These are phyloP conservation scores for Obelidium mucronatum DNA, from an alignment of 192 early-diverging fungal species.

Conservation along the genomic window DNA sequence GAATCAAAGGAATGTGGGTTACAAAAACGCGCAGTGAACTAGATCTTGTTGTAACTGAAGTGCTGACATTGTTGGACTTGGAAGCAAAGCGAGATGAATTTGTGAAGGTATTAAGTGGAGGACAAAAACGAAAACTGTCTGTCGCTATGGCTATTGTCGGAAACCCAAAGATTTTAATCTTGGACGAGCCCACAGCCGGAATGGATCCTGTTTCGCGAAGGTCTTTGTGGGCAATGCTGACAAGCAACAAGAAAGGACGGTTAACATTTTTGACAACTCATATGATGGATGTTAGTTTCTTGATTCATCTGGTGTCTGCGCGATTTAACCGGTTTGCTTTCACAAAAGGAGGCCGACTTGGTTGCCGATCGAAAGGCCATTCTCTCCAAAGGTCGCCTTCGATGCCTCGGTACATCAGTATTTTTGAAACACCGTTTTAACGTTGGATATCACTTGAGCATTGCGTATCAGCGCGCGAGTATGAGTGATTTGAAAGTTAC, in stretches of 20 bases:
- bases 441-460: slow-evolving; percentile 63
- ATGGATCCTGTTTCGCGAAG: slow-evolving; percentile 73
- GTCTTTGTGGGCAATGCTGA: slow-evolving; percentile 64
- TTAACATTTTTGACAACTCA: slow-evolving; percentile 50
- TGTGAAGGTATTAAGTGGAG: slow-evolving; percentile 42
- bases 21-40: slow-evolving; percentile 45
- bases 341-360: slow-evolving; percentile 74
- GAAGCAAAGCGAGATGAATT: slow-evolving; percentile 25
- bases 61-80: slow-evolving; percentile 44
- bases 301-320: too few relatives aligned
- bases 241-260: slow-evolving; percentile 61
- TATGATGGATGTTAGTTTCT: slow-evolving; percentile 28
- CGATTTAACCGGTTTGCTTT: too few relatives aligned
- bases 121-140: slow-evolving; percentile 71
- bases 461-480: background rate
- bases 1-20: slow-evolving; percentile 66
- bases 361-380: slow-evolving; percentile 69
- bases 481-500: slow-evolving; percentile 48
- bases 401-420: slow-evolving; percentile 68
- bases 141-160: slow-evolving; percentile 72
- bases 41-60: slow-evolving; percentile 49
- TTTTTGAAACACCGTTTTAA: slow-evolving; percentile 74
- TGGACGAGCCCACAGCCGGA: slow-evolving; percentile 66
- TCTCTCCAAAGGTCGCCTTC: slow-evolving; percentile 68
- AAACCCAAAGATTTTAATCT: slow-evolving; percentile 65